These are phyloP conservation scores for Kurtzmaniella natalensis DNA, from an alignment of 1,139 yeast species.

Conservation along the genomic window DNA sequence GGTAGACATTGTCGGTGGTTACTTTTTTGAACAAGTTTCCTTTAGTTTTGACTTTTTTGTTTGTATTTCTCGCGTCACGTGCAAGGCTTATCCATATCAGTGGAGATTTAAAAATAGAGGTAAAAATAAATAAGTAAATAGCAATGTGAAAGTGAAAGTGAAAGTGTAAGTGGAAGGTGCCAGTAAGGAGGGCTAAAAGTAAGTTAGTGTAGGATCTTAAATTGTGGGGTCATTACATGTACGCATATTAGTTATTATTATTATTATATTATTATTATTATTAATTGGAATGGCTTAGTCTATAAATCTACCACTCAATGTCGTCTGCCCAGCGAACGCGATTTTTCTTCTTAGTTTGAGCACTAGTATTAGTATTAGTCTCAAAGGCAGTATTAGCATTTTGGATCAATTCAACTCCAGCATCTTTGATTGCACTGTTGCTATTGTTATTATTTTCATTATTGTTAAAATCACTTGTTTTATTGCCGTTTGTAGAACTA, in stretches of 20 bases:
- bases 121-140: background rate
- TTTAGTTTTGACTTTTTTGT: background rate
- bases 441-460: conserved; percentile 5
- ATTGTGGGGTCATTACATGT: too few species aligned
- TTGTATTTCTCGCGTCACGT: background rate
- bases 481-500: too few species aligned
- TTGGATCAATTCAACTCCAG: conserved; percentile 3
- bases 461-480: too few species aligned
- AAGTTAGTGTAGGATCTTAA: too few species aligned
- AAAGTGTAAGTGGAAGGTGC: too few species aligned
- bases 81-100: background rate
- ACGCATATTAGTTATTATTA: too few species aligned
- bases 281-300: too few species aligned
- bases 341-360: background rate
- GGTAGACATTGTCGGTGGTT: conserved; percentile 44
- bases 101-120: background rate
- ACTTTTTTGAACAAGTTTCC: background rate
- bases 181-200: too few species aligned
- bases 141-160: too few species aligned
- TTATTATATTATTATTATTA: too few species aligned
- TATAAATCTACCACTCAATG: conserved; percentile 53
- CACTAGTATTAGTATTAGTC: background rate
- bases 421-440: background rate
- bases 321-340: conserved; percentile 46
- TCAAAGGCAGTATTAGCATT: background rate